Base-by-base conservation (phyloP, 108 stramenopile genomes). In the Skeletonema potamos region DNA sequence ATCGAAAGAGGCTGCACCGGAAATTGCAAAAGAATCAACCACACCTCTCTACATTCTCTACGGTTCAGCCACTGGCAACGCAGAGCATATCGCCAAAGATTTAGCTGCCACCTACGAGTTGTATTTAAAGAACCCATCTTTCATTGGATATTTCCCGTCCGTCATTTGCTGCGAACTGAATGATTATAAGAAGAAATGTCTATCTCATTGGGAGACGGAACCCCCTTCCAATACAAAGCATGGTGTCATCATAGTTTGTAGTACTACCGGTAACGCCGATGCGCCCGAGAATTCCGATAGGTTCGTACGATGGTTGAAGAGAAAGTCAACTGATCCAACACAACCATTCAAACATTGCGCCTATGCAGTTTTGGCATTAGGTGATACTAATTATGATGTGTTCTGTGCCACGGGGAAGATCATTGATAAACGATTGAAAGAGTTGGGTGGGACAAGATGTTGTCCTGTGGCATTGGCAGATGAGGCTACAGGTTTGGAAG, bases 221-320 rank as follows among this genome's bases (percentile, higher is more conserved):
- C 62, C 56, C 10, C 46, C 82, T 2, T 63, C 68, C 13, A 58
- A 64, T 44, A 7, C 27, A 30, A 87, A 86, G 54, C 87, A 89
- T 62, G 89, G 88, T 15, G 15, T 93, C 9, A 44, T 96, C 20
- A 63, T 95, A 1, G 81, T 95, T 4, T 80, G 86, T 10, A 91
- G 91, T 36, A 97, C 96, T 27, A 97, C 95, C 6, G 96, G 96
- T 5, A 96, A 97, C 60, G 96, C 91, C 28, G 92, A 97, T 66
- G 65, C 90, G 0, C 96, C 96, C 27, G 94, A 96, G 69, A 96
- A 95, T 71, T 82, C 83, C 1, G 84, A 85, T 58, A 77, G 87
- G 8, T 96, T 94, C 44, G 58, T 82, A 9, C 68, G 96, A 7
- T 92, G 63, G 58, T n/a, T 91, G 10, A 92, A 91, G 51, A 76